Evolutionary conservation across 805 yeast genomes (phyloP).

Genomic region (Hanseniaspora lindneri): DNA sequence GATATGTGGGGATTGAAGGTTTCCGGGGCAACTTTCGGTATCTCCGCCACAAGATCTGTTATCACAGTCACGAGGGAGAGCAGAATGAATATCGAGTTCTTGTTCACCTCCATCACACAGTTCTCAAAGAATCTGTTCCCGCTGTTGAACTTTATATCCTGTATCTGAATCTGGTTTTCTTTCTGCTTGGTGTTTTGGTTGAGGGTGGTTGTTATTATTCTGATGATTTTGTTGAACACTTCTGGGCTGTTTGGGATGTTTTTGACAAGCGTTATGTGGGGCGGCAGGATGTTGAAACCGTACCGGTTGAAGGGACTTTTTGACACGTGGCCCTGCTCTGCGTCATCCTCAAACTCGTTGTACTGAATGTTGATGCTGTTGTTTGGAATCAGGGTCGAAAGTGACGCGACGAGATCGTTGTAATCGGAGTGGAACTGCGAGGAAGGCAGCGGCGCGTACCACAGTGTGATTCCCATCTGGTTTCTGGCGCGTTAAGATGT

Average conservation of each 20-base stretch:
- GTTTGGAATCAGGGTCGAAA: conserved; percentile 5
- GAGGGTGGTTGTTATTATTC: not conserved
- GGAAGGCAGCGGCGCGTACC: conserved; percentile 12
- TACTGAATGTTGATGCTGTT: conserved; percentile 3
- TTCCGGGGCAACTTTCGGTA: conserved; percentile 26
- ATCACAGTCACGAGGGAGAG: conserved; percentile 5
- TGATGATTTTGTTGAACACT: not conserved
- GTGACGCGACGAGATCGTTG: not conserved
- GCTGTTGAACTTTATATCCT: not conserved
- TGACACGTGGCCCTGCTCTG: too few species aligned
- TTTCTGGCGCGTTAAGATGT: too few species aligned
- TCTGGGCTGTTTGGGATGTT: conserved; percentile 8
- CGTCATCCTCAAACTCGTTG: conserved; percentile 3
- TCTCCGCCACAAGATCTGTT: not conserved
- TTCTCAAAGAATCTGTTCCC: not conserved
- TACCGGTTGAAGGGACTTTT: not conserved
- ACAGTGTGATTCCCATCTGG: conserved; percentile 10
- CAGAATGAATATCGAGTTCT: not conserved
- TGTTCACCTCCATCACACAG: conserved; percentile 7
- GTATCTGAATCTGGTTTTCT: not conserved
- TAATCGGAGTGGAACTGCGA: conserved; percentile 3
- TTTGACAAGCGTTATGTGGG: conserved; percentile 11
- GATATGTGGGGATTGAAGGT: conserved; percentile 53
- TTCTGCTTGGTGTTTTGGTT: not conserved
- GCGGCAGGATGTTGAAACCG: conserved; percentile 10